Conservation (phyloP, 352 stramenopile genomes). For the Phytophthora podocarpi region DNA sequence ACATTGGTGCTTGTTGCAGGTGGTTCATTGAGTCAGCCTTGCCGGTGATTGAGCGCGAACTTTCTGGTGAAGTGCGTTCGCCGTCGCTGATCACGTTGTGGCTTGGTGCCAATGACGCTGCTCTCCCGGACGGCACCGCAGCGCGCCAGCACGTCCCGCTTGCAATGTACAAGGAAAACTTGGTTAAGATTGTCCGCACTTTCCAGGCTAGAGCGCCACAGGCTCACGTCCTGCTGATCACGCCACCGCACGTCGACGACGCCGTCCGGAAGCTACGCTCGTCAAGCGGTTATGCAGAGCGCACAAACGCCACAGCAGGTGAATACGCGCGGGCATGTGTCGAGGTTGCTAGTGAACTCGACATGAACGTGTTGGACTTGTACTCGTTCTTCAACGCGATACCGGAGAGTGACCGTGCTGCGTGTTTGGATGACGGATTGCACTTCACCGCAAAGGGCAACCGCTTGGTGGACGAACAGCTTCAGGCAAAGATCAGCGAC, state of each 20-base stretch:
- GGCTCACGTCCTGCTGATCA: slow-evolving; percentile 57
- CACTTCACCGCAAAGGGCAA: slow-evolving; percentile 63
- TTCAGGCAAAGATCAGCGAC: slow-evolving; percentile 37
- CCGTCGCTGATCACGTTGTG: slow-evolving; percentile 67
- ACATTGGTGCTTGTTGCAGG: slow-evolving; percentile 30
- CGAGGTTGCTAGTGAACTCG: slow-evolving; percentile 34
- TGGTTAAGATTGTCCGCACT: slow-evolving; percentile 34
- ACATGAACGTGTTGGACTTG: slow-evolving; percentile 47
- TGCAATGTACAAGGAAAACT: slow-evolving; percentile 49
- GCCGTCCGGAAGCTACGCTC: slow-evolving; percentile 20
- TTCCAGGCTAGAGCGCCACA: slow-evolving; percentile 22
- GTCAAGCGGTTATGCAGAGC: slow-evolving; percentile 33
- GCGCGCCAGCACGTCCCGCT: slow-evolving; percentile 54
- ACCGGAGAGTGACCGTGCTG: slow-evolving; percentile 27
- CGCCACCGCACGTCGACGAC: slow-evolving; percentile 61
- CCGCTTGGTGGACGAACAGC: slow-evolving; percentile 44
- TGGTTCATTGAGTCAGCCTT: slow-evolving; percentile 55
- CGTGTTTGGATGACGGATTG: slow-evolving; percentile 57
- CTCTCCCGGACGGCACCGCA: slow-evolving; percentile 25
- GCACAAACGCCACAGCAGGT: slow-evolving; percentile 42
- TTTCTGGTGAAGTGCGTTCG: slow-evolving; percentile 26
- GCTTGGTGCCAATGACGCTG: slow-evolving; percentile 76
- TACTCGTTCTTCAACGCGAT: slow-evolving; percentile 53
- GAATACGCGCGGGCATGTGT: slow-evolving; percentile 55
- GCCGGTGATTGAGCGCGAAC: slow-evolving; percentile 42